Evolutionary conservation across 352 stramenopile species (phyloP).

Genomic region (Achlya hypogyna): DNA sequence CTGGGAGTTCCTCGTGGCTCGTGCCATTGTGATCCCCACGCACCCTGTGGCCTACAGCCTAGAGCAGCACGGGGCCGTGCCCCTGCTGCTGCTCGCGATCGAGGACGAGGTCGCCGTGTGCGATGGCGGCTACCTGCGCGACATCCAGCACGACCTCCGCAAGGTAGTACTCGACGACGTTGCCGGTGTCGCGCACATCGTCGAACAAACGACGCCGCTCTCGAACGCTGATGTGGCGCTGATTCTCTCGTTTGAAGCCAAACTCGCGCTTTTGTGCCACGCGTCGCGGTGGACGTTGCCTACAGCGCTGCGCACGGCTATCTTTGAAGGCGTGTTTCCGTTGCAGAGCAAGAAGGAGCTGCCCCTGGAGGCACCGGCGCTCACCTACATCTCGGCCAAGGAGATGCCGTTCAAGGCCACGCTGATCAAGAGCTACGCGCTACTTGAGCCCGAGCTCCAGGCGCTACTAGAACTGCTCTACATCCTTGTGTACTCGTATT

Average conservation of each 20-base stretch:
- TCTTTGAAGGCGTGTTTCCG: slow-evolving; percentile 14
- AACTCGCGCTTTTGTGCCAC: slow-evolving; percentile 4
- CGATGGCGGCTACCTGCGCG: not conserved
- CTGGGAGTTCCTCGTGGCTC: not conserved
- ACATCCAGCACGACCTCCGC: slow-evolving; percentile 17
- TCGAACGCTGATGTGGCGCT: not conserved
- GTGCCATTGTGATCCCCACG: not conserved
- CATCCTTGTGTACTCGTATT: slow-evolving; percentile 11
- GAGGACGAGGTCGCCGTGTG: slow-evolving; percentile 7
- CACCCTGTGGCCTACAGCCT: slow-evolving; percentile 3
- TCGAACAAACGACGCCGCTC: not conserved
- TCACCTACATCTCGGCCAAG: slow-evolving; percentile 11
- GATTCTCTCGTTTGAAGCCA: not conserved
- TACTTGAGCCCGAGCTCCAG: slow-evolving; percentile 9
- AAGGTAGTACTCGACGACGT: slow-evolving; percentile 14
- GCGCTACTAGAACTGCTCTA: slow-evolving; percentile 16
- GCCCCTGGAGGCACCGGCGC: not conserved
- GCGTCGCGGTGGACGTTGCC: not conserved
- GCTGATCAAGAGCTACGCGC: slow-evolving; percentile 12
- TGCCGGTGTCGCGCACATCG: not conserved
- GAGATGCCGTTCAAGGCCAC: slow-evolving; percentile 12
- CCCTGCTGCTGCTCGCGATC: slow-evolving; percentile 1
- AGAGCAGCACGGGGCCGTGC: not conserved
- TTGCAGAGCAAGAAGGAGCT: slow-evolving; percentile 1
- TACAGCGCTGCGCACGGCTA: not conserved